Conservation (phyloP, 257 asterid species). For the Rhazya stricta region DNA sequence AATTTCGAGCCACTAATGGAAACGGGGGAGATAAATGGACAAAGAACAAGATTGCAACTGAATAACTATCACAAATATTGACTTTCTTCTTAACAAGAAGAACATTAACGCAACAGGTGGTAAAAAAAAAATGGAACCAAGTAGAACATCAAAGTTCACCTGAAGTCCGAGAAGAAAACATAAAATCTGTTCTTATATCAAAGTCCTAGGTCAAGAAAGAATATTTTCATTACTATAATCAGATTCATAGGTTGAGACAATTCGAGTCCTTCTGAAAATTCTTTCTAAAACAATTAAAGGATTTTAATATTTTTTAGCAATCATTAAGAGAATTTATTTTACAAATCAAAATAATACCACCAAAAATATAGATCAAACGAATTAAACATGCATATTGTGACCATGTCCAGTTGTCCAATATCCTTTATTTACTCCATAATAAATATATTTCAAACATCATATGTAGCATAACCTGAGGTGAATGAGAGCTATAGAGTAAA, state of each 20-base stretch:
- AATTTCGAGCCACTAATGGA: not conserved
- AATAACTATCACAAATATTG: not conserved
- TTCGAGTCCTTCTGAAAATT: not conserved
- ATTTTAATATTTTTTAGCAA: not conserved
- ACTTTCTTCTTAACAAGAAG: not conserved
- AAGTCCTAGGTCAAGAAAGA: not conserved
- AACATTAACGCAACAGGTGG: not conserved
- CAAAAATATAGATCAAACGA: not conserved
- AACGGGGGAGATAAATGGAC: not conserved
- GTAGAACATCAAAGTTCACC: not conserved
- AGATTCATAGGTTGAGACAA: not conserved
- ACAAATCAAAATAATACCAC: not conserved
- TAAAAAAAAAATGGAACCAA: too few relatives aligned
- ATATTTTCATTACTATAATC: not conserved
- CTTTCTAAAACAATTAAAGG: not conserved
- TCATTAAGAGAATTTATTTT: not conserved
- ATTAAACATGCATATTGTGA: not conserved
- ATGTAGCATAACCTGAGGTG: conserved; percentile 36
- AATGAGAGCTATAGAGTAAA: conserved; percentile 36
- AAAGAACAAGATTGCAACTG: not conserved
- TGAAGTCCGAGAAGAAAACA: not conserved
- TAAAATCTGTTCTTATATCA: not conserved
- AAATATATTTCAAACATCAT: not conserved
- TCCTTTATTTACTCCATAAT: not conserved
- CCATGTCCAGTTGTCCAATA: too few relatives aligned